A percentile compares a stretch with the other conserved stretches of the same genome.
These are phyloP conservation scores for Nemania sp. DNA, from an alignment of 2,329 filamentous ascomycete species.

Conservation along the genomic window DNA sequence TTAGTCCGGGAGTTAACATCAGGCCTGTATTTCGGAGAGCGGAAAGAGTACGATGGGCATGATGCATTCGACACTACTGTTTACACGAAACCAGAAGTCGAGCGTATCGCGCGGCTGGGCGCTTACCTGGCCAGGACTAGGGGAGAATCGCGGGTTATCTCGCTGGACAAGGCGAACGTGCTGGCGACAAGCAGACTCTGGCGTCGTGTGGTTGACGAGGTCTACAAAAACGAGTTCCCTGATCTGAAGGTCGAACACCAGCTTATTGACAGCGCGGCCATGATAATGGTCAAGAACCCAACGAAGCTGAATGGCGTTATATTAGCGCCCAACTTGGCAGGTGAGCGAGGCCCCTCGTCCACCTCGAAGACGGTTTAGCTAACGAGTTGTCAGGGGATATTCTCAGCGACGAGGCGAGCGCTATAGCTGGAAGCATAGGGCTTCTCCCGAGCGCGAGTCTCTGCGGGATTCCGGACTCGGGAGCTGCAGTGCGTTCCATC, in stretches of 20 bases:
- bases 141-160: constrained; percentile 7
- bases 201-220: constrained; percentile 48
- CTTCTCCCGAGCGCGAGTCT: constrained; percentile 52
- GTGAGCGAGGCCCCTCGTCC: neutral
- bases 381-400: constrained; percentile 55
- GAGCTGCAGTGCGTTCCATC: constrained; percentile 62
- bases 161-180: constrained; percentile 56
- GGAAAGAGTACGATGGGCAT: constrained; percentile 75
- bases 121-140: constrained; percentile 3
- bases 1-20: constrained; percentile 91
- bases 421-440: constrained; percentile 52
- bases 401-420: constrained; percentile 51
- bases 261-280: constrained; percentile 53
- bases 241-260: constrained; percentile 51
- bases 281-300: constrained; percentile 53
- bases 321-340: neutral
- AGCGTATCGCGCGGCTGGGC: constrained; percentile 6
- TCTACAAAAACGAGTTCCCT: constrained; percentile 49
- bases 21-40: constrained; percentile 93
- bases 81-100: neutral
- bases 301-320: constrained; percentile 54
- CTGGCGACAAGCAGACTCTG: constrained; percentile 55
- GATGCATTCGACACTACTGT: neutral
- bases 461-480: constrained; percentile 46
- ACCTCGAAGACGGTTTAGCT: neutral